Evolutionary conservation across 2,329 filamentous ascomycete genomes (phyloP).

Genomic region (Cordyceps javanica): DNA sequence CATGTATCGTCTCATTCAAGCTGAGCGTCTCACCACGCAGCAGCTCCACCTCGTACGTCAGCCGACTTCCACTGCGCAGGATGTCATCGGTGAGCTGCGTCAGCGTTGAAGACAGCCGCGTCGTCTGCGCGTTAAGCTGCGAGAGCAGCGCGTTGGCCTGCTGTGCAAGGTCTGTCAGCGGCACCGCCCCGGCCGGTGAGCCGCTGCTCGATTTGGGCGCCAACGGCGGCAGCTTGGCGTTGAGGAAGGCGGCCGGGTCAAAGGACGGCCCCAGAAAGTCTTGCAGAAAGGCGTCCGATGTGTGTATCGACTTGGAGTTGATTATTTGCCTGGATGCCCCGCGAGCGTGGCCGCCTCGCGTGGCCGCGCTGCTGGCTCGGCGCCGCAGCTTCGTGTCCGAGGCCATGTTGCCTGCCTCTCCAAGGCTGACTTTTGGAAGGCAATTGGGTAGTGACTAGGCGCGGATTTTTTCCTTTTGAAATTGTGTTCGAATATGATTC

Average conservation of each 20-base stretch:
- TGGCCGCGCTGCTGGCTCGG: constrained; percentile 40
- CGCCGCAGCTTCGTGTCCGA: constrained; percentile 29
- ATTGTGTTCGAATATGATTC: background rate
- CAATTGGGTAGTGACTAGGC: background rate
- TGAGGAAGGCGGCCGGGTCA: constrained; percentile 80
- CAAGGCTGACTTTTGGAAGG: background rate
- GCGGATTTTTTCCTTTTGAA: background rate
- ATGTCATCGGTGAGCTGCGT: constrained; percentile 95
- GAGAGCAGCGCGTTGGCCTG: constrained; percentile 81
- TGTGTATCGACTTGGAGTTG: constrained; percentile 52
- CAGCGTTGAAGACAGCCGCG: constrained; percentile 71
- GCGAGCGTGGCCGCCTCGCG: constrained; percentile 36
- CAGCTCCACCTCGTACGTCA: constrained; percentile 93
- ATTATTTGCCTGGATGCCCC: constrained; percentile 31
- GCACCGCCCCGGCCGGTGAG: constrained; percentile 34
- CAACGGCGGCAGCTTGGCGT: constrained; percentile 67
- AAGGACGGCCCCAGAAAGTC: constrained; percentile 73
- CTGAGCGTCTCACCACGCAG: constrained; percentile 79
- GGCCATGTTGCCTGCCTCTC: constrained; percentile 20
- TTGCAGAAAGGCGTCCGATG: constrained; percentile 64
- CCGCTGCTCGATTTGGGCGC: constrained; percentile 33
- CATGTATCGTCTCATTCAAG: constrained; percentile 71
- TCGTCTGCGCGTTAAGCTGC: constrained; percentile 82
- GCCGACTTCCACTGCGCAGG: constrained; percentile 73
- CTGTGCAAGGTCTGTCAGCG: constrained; percentile 69